phyloP scores from a whole-genome alignment of 2,329 filamentous ascomycete species.

The Escovopsis sp. region DNA sequence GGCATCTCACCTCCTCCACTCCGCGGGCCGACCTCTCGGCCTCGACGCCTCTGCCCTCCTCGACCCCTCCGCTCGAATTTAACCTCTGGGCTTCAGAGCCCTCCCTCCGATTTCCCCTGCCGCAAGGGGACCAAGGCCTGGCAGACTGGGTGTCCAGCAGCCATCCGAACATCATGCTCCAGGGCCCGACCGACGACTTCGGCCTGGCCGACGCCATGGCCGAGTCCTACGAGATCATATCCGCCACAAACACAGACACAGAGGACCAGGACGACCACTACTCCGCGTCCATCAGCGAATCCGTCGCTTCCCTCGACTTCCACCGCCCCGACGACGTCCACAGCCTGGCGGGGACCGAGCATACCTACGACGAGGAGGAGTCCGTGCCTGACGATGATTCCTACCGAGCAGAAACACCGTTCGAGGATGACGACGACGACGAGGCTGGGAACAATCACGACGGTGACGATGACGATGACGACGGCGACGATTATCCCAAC shows the following conservation, averaged over 20 bases:
- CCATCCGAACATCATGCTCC: slow-evolving; percentile 38
- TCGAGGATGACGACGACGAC: slow-evolving; percentile 5
- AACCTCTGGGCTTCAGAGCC: slow-evolving; percentile 29
- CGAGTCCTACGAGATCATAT: slow-evolving; percentile 38
- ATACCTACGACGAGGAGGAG: slow-evolving; percentile 29
- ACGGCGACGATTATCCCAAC: slow-evolving; percentile 1
- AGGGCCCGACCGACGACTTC: slow-evolving; percentile 30
- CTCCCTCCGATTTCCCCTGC: slow-evolving; percentile 40
- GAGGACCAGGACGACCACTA: slow-evolving; percentile 36
- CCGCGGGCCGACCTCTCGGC: slow-evolving; percentile 11
- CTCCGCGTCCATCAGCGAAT: slow-evolving; percentile 33
- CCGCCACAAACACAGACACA: slow-evolving; percentile 29
- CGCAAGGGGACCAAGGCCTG: slow-evolving; percentile 38
- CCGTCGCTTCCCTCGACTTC: slow-evolving; percentile 35
- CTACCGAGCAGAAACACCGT: background rate
- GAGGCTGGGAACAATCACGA: slow-evolving; percentile 1
- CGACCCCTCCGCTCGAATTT: slow-evolving; percentile 8
- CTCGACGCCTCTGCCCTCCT: slow-evolving; percentile 4
- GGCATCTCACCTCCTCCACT: slow-evolving; percentile 15
- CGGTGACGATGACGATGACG: slow-evolving; percentile 1
- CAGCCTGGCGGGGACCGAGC: slow-evolving; percentile 35
- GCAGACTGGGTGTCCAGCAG: slow-evolving; percentile 46
- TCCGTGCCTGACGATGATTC: slow-evolving; percentile 21
- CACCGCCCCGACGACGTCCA: slow-evolving; percentile 36
- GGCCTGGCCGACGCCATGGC: slow-evolving; percentile 34